These are phyloP conservation scores for Kuraishia molischiana DNA, from an alignment of 805 yeast species.

Conservation along the genomic window DNA sequence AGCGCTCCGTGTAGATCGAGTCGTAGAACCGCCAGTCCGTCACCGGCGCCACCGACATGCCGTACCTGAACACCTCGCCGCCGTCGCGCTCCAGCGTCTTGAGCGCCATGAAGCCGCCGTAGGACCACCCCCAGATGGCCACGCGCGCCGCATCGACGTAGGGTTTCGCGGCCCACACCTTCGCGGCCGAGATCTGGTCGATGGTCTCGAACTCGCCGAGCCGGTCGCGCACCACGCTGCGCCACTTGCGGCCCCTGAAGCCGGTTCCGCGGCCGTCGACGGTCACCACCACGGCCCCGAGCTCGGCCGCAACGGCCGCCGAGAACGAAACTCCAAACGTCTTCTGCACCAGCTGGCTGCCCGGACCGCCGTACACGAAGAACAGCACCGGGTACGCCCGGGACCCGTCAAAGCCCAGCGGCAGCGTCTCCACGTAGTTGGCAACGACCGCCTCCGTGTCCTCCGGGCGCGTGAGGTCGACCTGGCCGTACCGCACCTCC, in stretches of 20 bases:
- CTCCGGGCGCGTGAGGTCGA: constrained; percentile 38
- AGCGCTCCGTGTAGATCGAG: constrained; percentile 89
- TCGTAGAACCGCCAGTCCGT: constrained; percentile 92
- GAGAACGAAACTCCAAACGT: constrained; percentile 56
- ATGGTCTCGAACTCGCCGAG: constrained; percentile 75
- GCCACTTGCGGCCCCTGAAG: constrained; percentile 67
- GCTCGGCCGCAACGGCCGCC: constrained; percentile 64
- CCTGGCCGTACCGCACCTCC: constrained; percentile 34
- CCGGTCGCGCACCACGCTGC: constrained; percentile 71
- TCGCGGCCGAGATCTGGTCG: constrained; percentile 85
- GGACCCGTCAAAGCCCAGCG: constrained; percentile 54
- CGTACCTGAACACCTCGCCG: constrained; percentile 70
- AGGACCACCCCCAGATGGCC: constrained; percentile 98
- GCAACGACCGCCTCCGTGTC: constrained; percentile 33
- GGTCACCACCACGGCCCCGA: constrained; percentile 80
- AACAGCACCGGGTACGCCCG: constrained; percentile 78
- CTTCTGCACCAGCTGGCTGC: constrained; percentile 72
- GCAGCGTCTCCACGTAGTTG: constrained; percentile 70
- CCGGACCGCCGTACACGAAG: constrained; percentile 93
- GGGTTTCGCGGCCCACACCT: constrained; percentile 46
- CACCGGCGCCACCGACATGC: constrained; percentile 96
- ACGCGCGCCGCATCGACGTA: constrained; percentile 63
- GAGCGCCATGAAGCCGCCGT: constrained; percentile 90
- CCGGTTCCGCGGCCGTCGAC: constrained; percentile 99
- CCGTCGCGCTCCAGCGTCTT: constrained; percentile 80